Conservation (phyloP, 441 rosid species). For the Brassica balearica region DNA sequence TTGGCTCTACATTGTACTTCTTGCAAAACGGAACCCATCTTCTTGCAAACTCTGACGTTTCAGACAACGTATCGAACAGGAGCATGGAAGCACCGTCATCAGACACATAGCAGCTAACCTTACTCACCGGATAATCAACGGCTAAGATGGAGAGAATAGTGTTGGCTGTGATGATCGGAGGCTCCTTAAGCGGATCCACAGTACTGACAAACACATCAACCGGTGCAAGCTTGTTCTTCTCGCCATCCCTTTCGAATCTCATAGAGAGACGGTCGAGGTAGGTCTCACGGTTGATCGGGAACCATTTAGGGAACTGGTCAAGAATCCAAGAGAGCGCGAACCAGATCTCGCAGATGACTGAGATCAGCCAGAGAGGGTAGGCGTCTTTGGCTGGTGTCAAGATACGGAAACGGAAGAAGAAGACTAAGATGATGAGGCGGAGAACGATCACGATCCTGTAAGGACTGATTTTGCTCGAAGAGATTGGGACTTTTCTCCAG, state of each 20-base stretch:
- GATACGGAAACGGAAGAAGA: slow-evolving; percentile 89
- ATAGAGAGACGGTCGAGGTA: slow-evolving; percentile 78
- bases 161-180: slow-evolving; percentile 91
- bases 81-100: slow-evolving; percentile 98
- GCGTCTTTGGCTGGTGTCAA: slow-evolving; percentile 88
- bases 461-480: slow-evolving; percentile 89
- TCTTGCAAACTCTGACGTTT: slow-evolving; percentile 90
- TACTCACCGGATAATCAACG: slow-evolving; percentile 82
- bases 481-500: slow-evolving; percentile 79
- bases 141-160: slow-evolving; percentile 83
- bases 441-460: slow-evolving; percentile 86
- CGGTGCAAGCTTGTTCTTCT: slow-evolving; percentile 70
- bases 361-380: slow-evolving; percentile 84
- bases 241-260: slow-evolving; percentile 87
- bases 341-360: slow-evolving; percentile 92
- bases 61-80: slow-evolving; percentile 77
- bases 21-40: slow-evolving; percentile 96
- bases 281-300: slow-evolving; percentile 79
- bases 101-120: slow-evolving; percentile 86
- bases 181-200: slow-evolving; percentile 93
- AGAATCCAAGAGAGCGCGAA: slow-evolving; percentile 94
- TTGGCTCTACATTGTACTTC: slow-evolving; percentile 77
- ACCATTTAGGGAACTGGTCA: slow-evolving; percentile 96
- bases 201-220: slow-evolving; percentile 90
- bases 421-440: slow-evolving; percentile 66